Evolutionary conservation across 2,329 filamentous ascomycete species (phyloP).

Genomic region (Akanthomyces muscarius): DNA sequence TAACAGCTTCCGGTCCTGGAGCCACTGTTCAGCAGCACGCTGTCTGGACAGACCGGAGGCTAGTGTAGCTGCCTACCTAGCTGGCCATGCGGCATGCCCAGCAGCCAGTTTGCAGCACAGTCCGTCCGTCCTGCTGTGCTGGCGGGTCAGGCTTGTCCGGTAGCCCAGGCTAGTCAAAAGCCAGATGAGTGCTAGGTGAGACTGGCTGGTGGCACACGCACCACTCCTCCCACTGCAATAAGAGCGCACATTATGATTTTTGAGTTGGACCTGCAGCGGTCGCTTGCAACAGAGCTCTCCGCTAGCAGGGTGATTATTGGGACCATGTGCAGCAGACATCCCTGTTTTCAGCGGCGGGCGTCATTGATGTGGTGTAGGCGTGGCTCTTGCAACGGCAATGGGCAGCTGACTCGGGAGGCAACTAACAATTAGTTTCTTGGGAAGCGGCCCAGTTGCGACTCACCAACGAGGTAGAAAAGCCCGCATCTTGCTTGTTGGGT

Average conservation of each 20-base stretch:
- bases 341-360: conserved; percentile 18
- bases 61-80: not conserved
- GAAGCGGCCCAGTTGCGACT: not conserved
- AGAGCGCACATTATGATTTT: not conserved
- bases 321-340: conserved; percentile 12
- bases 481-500: conserved; percentile 9
- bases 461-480: not conserved
- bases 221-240: not conserved
- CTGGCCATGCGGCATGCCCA: not conserved
- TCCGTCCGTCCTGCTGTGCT: not conserved
- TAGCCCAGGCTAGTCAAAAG: not conserved
- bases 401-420: conserved; percentile 8
- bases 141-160: conserved; percentile 1
- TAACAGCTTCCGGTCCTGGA: conserved; percentile 10
- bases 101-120: not conserved
- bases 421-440: not conserved
- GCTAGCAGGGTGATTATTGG: conserved; percentile 12
- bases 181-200: not conserved
- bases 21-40: conserved; percentile 10
- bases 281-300: conserved; percentile 10
- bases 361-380: not conserved
- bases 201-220: conserved; percentile 3
- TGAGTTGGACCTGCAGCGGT: conserved; percentile 9
- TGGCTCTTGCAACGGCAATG: conserved; percentile 6
- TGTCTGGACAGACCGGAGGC: not conserved